Evolutionary conservation across 345 rosid genomes (phyloP).

Genomic region (Eucalyptus viminalis): DNA sequence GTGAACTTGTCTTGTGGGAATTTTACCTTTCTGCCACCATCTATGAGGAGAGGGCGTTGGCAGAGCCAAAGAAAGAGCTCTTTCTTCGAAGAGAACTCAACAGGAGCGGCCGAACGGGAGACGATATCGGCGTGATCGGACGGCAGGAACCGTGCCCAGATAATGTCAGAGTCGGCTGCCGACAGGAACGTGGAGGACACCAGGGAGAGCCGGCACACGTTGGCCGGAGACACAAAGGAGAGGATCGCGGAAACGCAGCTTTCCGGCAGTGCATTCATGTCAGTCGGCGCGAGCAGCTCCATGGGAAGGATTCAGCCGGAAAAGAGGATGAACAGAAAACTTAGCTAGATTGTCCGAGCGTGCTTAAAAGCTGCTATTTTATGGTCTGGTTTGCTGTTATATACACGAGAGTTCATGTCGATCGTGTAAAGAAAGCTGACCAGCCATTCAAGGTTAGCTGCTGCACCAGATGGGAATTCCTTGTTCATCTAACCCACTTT

Average conservation of each 20-base stretch:
- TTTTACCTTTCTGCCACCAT: constrained; percentile 8
- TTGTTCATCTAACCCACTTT: neutral
- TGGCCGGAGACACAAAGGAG: constrained; percentile 48
- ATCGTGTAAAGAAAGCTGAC: neutral
- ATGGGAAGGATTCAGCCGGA: neutral
- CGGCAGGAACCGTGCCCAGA: constrained; percentile 56
- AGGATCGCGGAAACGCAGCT: constrained; percentile 39
- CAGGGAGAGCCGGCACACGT: constrained; percentile 25
- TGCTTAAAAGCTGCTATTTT: neutral
- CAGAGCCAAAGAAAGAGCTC: constrained; percentile 13
- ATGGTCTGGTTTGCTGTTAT: neutral
- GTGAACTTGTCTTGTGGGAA: neutral
- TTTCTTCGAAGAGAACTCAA: constrained; percentile 9
- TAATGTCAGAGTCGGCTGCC: constrained; percentile 42
- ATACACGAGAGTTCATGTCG: neutral
- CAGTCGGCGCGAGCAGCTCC: neutral
- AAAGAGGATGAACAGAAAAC: neutral
- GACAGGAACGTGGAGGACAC: constrained; percentile 36
- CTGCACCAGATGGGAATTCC: neutral
- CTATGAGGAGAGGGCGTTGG: constrained; percentile 2
- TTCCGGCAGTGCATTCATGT: constrained; percentile 29
- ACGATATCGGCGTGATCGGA: constrained; percentile 8
- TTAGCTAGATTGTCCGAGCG: neutral
- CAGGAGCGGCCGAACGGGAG: neutral
- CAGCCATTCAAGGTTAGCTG: neutral